Base-by-base conservation (phyloP, 2,329 filamentous ascomycete species). In the Calycina marina region DNA sequence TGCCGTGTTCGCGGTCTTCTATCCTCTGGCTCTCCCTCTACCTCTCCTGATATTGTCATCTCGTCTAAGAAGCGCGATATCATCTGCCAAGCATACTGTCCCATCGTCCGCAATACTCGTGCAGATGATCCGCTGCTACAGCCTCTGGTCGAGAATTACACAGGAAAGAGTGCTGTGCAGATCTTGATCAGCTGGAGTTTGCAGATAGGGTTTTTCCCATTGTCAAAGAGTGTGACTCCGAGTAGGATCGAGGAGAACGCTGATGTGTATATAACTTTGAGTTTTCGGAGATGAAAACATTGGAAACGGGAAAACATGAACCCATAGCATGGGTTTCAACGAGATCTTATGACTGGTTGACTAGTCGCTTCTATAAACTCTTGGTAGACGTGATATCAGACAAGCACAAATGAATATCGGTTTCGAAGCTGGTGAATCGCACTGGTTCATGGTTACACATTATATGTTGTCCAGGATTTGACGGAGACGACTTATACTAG, bases 161-260 rank as follows among this genome's bases (percentile, higher is more conserved):
- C 63, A 41, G 20, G 20, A n/a, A 85, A 78, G 58, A 70, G 70
- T 5, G 70, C 77, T 37, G 77, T 80, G 6, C 85, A 93, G 62
- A 59, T 93, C 6, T 56, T 93, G 47, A 58, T 93, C 30, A 67
- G 84, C 40, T 93, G 83, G 67, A 80, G 78, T 44, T 54, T 93
- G 55, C 80, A 93, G 56, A 86, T 82, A 57, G 77, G 71, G 4
- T 74, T 71, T 52, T 64, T 80, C 18, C 78, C 78, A 28, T 58
- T 85, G 39, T 77, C 79, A 14, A 85, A 85, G 65, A 82, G 74
- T 38, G 76, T 77, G 30, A 77, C 69, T 4, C 65, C 72, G 0
- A 68, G 64, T 17, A 63, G 78, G 9, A 83, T 85, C 40, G 58
- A 61, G 37, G 67, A 73, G 49, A 86, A 85, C 45, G 54, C 64